These are phyloP conservation scores for Salix caprea DNA, from an alignment of 345 rosid genomes.

Conservation along the genomic window DNA sequence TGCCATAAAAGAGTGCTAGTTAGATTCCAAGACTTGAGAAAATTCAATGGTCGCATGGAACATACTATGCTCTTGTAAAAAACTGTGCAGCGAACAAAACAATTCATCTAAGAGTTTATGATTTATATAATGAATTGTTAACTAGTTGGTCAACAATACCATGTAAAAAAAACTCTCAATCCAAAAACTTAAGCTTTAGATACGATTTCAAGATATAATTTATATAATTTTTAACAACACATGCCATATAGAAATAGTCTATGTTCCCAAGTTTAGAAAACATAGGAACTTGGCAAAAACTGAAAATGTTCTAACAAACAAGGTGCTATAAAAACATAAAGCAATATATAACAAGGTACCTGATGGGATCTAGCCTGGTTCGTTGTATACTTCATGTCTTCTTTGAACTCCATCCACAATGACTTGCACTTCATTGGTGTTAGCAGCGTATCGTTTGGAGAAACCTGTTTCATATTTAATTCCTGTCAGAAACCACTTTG, in stretches of 20 bases:
- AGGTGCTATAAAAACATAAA: background rate
- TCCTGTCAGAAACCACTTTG: background rate
- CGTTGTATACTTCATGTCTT: constrained; percentile 24
- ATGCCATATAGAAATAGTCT: background rate
- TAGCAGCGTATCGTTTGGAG: constrained; percentile 38
- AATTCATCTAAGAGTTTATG: too few relatives aligned
- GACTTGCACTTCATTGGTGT: constrained; percentile 28
- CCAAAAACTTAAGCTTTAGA: too few relatives aligned
- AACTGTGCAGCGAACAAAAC: background rate
- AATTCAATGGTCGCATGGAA: background rate
- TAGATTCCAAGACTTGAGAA: background rate
- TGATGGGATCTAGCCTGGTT: constrained; percentile 63
- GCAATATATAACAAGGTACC: constrained; percentile 28
- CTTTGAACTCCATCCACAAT: constrained; percentile 31
- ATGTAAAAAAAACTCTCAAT: too few relatives aligned
- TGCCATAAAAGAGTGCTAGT: background rate
- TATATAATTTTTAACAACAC: too few relatives aligned
- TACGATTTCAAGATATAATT: too few relatives aligned
- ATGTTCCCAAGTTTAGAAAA: background rate
- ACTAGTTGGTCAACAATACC: too few relatives aligned
- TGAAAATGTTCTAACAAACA: background rate
- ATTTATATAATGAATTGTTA: too few relatives aligned
- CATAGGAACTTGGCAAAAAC: background rate
- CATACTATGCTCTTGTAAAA: background rate
- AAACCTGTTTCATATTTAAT: constrained; percentile 32